Evolutionary conservation across 306 rosid species (phyloP), one percentile per base, ranked within the genome.

Genomic region (Rosa rugosa): DNA sequence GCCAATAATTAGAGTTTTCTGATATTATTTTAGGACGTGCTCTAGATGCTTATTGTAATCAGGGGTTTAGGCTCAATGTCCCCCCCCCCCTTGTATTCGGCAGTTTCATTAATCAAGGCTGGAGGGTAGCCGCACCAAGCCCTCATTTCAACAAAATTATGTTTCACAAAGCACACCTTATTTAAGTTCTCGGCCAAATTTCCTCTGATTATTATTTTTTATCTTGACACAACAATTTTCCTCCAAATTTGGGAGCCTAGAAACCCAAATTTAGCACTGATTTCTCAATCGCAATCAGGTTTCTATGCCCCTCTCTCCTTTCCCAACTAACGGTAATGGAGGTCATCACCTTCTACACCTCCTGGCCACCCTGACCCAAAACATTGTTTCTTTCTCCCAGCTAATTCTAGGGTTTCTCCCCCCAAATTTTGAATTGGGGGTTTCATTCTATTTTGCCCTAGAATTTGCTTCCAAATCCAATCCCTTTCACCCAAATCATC

Each of bases 381-480:
- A 56, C 80, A 77, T 18, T 17, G 25, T 34, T n/a, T 40, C 74
- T 59, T 66, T 63, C 36, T 27, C 13, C 62, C 83, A 36, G 66
- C 57, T 49, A 36, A 62, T 83, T 86, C 94, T 85, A 81, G 97
- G 97, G 88, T 73, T 84, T 74, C 56, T 31, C 50, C 50, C 86
- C 91, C 69, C 8, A 69, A 17, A 69, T 76, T 57, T 72, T 23
- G n/a, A 11, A 17, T 77, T 68, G 54, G 27, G 83, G 80, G 27
- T 42, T 36, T 17, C 59, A 8, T 70, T 83, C 80, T 87, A 63
- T 63, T 88, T 83, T 85, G 74, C 89, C 91, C 94, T 89, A 82
- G 91, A 82, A 80, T 72, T 83, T 78, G 71, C 85, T 80, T 64
- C 68, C 68, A 50, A 63, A 41, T 31, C 40, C 62, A 34, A 9